Base-by-base conservation (phyloP, 2,329 filamentous ascomycete species). In the Akanthomyces lecanii region DNA sequence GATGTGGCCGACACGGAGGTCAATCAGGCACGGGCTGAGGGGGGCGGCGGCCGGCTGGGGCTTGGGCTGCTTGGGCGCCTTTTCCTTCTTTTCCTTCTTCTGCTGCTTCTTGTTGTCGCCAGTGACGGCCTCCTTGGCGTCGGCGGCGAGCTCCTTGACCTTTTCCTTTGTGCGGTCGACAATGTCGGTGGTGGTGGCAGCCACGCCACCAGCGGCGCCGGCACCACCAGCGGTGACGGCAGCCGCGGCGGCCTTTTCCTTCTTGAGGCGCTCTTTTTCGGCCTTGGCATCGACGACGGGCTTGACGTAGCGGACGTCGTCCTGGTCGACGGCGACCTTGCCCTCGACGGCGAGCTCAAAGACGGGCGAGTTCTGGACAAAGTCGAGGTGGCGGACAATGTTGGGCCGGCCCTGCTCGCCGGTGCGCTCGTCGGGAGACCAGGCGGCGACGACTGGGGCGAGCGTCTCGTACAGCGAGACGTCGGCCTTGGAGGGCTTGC, bases 201-300 rank as follows among this genome's bases (percentile, higher is more conserved):
- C 80, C 7, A 75, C 78, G 21, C 75, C 77, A 63, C 78, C 80
- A 38, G 78, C 81, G 5, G 80, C 82, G 5, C 80, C 82, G 0
- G 78, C 80, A 14, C 56, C 64, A 61, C 78, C 82, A 47, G 63
- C 76, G 5, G 82, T 21, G 21, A 1, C 82, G 2, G 82, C 84
- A 1, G 83, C 83, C 1, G 84, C 84, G 16, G 86, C 87, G 36
- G 89, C 90, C 83, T 97, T 97, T 79, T 96, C 92, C 82, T 96
- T 96, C 89, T 97, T 97, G 78, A 94, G 85, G 54, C 89, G 87
- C 83, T 97, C 93, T 82, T 97, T 97, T 83, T 97, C 94, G 63
- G 92, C 92, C 83, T 96, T 96, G 70, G 90, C 87, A 69, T 97
- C 92, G 66, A 94, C 86, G 23, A 90, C 90, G 69, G 94, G 94